Conservation (phyloP, 495 filamentous ascomycete genomes). For the Penicillium odoratum region DNA sequence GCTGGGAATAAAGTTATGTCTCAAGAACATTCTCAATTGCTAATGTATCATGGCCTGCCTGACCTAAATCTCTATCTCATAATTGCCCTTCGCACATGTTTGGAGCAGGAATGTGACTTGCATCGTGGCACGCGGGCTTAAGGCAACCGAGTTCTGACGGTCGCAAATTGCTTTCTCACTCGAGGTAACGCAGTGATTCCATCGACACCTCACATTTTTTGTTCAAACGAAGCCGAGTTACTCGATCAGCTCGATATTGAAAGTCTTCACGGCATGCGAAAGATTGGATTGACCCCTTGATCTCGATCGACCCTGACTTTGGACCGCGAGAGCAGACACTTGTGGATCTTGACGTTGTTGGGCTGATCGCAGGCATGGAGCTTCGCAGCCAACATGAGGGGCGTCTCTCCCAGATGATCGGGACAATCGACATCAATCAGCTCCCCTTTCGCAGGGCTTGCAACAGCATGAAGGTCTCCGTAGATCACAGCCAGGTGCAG, state of each 20-base stretch:
- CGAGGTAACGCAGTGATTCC: background rate
- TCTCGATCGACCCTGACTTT: background rate
- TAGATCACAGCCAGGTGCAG: slow-evolving; percentile 7
- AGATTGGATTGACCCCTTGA: too few species aligned
- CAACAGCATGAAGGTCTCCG: background rate
- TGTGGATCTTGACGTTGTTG: background rate
- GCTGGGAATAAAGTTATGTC: background rate
- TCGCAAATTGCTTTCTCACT: background rate
- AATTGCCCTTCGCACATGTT: background rate
- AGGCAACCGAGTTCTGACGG: background rate
- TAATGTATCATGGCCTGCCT: background rate
- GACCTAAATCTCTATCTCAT: background rate
- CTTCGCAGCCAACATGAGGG: background rate
- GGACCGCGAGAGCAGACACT: background rate
- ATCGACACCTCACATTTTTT: background rate
- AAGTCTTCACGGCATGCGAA: background rate
- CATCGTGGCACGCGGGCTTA: background rate
- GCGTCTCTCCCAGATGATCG: slow-evolving; percentile 3
- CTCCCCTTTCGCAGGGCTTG: background rate
- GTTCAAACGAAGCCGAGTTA: background rate
- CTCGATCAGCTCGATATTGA: background rate
- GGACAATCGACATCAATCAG: background rate
- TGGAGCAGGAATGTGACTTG: background rate
- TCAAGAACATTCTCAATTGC: background rate
- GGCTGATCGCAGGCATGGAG: background rate